Conservation (phyloP, 176 grass and related monocot genomes). For the Luzula sylvatica region DNA sequence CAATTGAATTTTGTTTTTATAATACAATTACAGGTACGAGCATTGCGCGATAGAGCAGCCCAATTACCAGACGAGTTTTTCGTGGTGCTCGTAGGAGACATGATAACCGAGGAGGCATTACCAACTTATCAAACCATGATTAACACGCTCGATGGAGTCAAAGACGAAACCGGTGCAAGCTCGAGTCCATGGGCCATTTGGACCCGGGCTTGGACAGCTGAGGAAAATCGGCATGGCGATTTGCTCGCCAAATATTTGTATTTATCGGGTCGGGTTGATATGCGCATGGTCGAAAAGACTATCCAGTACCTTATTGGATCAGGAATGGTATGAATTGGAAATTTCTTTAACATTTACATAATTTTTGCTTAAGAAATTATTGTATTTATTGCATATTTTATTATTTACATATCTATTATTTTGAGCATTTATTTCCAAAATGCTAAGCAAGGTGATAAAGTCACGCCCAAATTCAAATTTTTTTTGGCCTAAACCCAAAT, state of each 20-base stretch:
- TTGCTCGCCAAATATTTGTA: slow-evolving; percentile 75
- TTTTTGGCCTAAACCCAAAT: too few relatives aligned
- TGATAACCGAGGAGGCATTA: slow-evolving; percentile 93
- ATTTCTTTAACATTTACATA: too few relatives aligned
- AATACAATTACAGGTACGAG: slow-evolving; percentile 13
- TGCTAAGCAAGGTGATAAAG: too few relatives aligned
- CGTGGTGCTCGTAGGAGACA: slow-evolving; percentile 78
- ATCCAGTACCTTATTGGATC: slow-evolving; percentile 92
- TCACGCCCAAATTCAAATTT: too few relatives aligned
- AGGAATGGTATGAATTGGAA: slow-evolving; percentile 52
- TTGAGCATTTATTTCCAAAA: too few relatives aligned
- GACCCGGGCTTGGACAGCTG: slow-evolving; percentile 81
- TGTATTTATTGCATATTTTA: too few relatives aligned
- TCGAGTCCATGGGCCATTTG: slow-evolving; percentile 72
- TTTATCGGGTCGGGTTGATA: slow-evolving; percentile 86
- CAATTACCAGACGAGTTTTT: slow-evolving; percentile 62
- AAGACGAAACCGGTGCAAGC: slow-evolving; percentile 93
- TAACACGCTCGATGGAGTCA: slow-evolving; percentile 84
- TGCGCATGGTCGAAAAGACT: slow-evolving; percentile 79
- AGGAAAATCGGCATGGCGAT: slow-evolving; percentile 95
- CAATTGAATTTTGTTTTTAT: too few relatives aligned
- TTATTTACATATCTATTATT: too few relatives aligned
- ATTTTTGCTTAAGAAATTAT: too few relatives aligned
- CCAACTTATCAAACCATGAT: slow-evolving; percentile 99
- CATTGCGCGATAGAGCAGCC: slow-evolving; percentile 49